Conservation (phyloP, 148 eudicot genomes). For the Rhododendron vialii region DNA sequence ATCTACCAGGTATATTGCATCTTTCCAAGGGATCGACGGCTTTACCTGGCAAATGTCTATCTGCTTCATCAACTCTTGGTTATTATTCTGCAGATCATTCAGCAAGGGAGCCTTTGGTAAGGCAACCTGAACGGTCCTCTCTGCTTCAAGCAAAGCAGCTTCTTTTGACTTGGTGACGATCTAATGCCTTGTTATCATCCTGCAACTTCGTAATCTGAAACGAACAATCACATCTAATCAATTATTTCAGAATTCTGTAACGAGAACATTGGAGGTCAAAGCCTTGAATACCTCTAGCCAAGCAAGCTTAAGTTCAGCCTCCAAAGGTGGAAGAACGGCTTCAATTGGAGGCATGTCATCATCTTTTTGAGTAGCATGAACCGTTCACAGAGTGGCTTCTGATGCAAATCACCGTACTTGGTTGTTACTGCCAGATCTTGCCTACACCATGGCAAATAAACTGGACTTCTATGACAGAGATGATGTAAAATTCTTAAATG, state of each 20-base stretch:
- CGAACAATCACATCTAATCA: not conserved
- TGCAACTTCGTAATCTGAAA: conserved; percentile 62
- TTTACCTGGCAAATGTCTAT: conserved; percentile 32
- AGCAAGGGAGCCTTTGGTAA: conserved; percentile 68
- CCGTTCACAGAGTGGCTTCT: too few species aligned
- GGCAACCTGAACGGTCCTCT: conserved; percentile 61
- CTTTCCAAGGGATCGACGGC: too few species aligned
- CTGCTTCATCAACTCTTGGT: conserved; percentile 70
- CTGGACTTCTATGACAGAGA: not conserved
- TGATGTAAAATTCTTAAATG: not conserved
- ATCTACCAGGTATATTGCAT: too few species aligned
- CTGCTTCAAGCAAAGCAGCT: conserved; percentile 68
- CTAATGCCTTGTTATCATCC: conserved; percentile 64
- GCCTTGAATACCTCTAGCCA: conserved; percentile 45
- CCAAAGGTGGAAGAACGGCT: too few species aligned
- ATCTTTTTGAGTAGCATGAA: too few species aligned
- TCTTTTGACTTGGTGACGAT: conserved; percentile 68
- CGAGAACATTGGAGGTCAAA: not conserved
- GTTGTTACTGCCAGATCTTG: not conserved
- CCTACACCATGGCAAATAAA: not conserved
- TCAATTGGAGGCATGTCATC: too few species aligned
- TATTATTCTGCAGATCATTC: conserved; percentile 64
- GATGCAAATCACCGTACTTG: not conserved
- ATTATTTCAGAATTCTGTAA: not conserved
- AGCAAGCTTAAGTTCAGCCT: conserved; percentile 64